phyloP scores from a whole-genome alignment of 1,139 yeast genomes.

The Meyerozyma athensensis region DNA sequence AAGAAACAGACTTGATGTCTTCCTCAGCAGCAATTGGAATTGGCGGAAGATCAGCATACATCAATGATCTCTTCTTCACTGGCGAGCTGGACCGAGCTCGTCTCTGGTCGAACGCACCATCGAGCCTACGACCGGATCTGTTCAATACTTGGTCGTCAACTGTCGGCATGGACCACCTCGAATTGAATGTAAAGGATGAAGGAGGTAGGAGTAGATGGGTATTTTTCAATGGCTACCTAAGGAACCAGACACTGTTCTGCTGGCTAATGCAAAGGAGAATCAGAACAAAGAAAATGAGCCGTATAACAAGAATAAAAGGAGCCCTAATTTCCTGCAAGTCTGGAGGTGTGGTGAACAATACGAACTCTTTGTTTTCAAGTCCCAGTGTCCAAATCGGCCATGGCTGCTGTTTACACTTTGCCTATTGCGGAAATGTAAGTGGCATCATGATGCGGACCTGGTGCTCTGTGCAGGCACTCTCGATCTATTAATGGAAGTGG shows the following conservation, averaged over 20 bases:
- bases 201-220: too few species aligned
- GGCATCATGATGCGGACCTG: background rate
- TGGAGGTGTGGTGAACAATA: constrained; percentile 1
- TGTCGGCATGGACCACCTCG: too few species aligned
- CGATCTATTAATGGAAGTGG: constrained; percentile 1
- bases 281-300: background rate
- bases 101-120: constrained; percentile 7
- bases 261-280: background rate
- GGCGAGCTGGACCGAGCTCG: constrained; percentile 14
- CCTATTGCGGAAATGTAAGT: background rate
- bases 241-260: background rate
- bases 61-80: constrained; percentile 7
- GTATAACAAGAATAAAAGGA: background rate
- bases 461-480: background rate
- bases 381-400: background rate
- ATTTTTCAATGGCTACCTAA: background rate
- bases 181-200: too few species aligned
- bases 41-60: constrained; percentile 3
- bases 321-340: background rate
- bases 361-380: background rate
- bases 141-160: constrained; percentile 1
- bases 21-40: background rate
- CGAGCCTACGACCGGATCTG: constrained; percentile 4
- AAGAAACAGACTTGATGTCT: constrained; percentile 4
- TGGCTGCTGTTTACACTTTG: background rate